These are phyloP conservation scores for Phellinidium pouzarii DNA, from an alignment of 1,284 basidiomycete genomes.

Conservation along the genomic window DNA sequence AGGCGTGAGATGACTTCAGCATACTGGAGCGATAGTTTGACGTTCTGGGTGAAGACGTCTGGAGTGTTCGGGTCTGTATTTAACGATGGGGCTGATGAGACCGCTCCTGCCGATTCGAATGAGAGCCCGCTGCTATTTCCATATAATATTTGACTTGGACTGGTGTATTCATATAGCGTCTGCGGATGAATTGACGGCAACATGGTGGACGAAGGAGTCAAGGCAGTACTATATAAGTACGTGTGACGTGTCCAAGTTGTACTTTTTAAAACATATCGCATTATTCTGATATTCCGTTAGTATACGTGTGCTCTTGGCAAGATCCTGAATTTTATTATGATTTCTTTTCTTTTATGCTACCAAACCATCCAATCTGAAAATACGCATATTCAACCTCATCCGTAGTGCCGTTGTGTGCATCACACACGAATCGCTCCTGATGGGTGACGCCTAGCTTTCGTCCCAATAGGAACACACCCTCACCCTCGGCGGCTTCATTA, in stretches of 20 bases:
- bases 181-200: conserved; percentile 1
- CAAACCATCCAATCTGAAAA: conserved; percentile 62
- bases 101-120: neutral
- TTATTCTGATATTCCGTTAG: too few relatives aligned
- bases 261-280: too few relatives aligned
- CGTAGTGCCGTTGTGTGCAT: conserved; percentile 28
- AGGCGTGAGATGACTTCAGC: conserved; percentile 9
- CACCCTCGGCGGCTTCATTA: neutral
- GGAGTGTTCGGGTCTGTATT: conserved; percentile 13
- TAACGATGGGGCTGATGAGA: neutral
- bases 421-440: conserved; percentile 50
- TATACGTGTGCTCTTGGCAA: too few relatives aligned
- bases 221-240: neutral
- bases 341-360: too few relatives aligned
- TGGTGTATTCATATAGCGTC: conserved; percentile 5
- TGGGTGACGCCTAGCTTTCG: conserved; percentile 37
- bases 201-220: neutral
- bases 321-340: too few relatives aligned
- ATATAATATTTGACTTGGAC: neutral
- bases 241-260: neutral
- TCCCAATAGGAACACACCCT: neutral
- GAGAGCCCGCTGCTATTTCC: neutral
- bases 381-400: conserved; percentile 57
- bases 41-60: conserved; percentile 15
- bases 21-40: conserved; percentile 13